phyloP scores from a whole-genome alignment of 352 stramenopile species.

The Globisporangium polare region DNA sequence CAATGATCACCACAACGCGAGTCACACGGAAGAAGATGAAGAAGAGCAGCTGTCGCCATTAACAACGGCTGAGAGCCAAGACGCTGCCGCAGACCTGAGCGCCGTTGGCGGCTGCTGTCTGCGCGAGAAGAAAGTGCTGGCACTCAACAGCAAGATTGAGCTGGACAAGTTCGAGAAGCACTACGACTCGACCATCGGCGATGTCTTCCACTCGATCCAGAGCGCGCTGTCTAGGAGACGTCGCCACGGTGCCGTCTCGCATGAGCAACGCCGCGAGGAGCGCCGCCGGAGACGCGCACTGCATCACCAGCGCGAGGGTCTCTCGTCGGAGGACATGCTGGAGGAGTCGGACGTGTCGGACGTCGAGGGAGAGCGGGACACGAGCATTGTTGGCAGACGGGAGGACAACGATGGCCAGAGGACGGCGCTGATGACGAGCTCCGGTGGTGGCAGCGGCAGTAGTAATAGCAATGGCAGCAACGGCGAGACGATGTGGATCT shows the following conservation, averaged over 20 bases:
- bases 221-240: constrained; percentile 22
- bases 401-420: constrained; percentile 21
- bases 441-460: constrained; percentile 28
- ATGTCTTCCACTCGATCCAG: constrained; percentile 49
- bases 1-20: background rate
- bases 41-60: background rate
- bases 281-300: background rate
- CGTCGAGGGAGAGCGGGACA: background rate
- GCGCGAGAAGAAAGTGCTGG: constrained; percentile 55
- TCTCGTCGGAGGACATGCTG: background rate
- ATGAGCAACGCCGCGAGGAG: constrained; percentile 1
- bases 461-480: constrained; percentile 27
- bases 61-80: background rate
- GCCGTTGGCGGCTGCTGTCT: constrained; percentile 25
- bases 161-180: constrained; percentile 53
- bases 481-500: constrained; percentile 51
- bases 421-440: constrained; percentile 26
- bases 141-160: constrained; percentile 46
- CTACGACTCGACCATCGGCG: constrained; percentile 57
- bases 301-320: background rate
- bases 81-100: background rate
- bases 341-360: background rate
- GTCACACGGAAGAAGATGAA: constrained; percentile 13
- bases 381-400: background rate
- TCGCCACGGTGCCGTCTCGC: constrained; percentile 7